Evolutionary conservation across 129 eudicot species (phyloP).

Genomic region (Deinandra increscens): DNA sequence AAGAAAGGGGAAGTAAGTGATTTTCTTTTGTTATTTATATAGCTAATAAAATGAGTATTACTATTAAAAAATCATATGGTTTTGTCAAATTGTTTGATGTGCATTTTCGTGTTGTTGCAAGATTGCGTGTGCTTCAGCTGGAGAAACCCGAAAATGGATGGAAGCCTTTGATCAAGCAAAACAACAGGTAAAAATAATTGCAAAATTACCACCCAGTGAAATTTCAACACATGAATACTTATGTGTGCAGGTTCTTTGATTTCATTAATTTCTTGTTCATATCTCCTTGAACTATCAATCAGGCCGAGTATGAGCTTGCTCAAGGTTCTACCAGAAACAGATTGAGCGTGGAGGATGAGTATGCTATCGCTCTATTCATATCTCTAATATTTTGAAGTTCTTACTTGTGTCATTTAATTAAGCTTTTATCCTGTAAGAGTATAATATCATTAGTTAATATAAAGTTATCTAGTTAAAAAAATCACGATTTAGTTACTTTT

Average conservation of each 20-base stretch:
- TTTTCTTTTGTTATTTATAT: neutral
- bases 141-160: slow-evolving; percentile 88
- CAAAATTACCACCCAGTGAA: neutral
- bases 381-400: neutral
- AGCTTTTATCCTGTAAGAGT: neutral
- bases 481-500: neutral
- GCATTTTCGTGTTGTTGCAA: slow-evolving; percentile 39
- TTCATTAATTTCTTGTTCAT: slow-evolving; percentile 18
- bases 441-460: neutral
- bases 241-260: neutral
- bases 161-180: slow-evolving; percentile 95
- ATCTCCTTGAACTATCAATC: slow-evolving; percentile 20
- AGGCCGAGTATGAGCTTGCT: slow-evolving; percentile 87
- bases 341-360: slow-evolving; percentile 79
- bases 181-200: slow-evolving; percentile 54
- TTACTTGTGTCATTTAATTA: neutral
- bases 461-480: neutral
- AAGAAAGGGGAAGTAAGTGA: slow-evolving; percentile 94
- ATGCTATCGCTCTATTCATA: slow-evolving; percentile 26
- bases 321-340: slow-evolving; percentile 66
- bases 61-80: neutral
- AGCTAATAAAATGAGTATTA: neutral
- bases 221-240: neutral
- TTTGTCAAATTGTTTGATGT: neutral
- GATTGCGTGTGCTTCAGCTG: slow-evolving; percentile 97